Percentiles rank a stretch among this genome's conserved stretches.
Evolutionary conservation across 2,329 filamentous ascomycete species (phyloP).

Genomic region (Stagonosporopsis rhizophila): DNA sequence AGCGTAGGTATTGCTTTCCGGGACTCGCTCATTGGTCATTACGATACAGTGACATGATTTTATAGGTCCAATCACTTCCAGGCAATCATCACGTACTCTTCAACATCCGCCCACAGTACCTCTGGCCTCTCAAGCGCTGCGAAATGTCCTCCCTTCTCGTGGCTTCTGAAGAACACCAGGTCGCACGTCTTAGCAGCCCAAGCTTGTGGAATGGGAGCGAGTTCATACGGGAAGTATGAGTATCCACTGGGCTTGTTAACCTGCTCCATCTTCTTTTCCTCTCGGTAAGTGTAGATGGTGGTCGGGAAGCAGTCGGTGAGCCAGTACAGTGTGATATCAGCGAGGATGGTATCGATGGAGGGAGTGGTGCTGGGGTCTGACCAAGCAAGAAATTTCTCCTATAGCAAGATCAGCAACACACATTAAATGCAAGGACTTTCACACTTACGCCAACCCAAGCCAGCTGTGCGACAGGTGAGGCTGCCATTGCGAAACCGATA

Average conservation of each 20-base stretch:
- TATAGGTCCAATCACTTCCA: constrained; percentile 27
- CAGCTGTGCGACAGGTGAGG: constrained; percentile 64
- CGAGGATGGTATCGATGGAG: constrained; percentile 54
- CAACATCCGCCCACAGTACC: constrained; percentile 53
- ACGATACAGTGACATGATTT: no score
- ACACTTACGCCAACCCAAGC: constrained; percentile 59
- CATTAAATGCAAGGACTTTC: neutral
- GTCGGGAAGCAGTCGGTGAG: constrained; percentile 59
- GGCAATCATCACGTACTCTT: constrained; percentile 51
- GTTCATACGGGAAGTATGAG: constrained; percentile 54
- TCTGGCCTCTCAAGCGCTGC: constrained; percentile 56
- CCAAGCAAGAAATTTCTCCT: constrained; percentile 64
- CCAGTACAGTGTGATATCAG: constrained; percentile 63
- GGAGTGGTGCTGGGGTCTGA: constrained; percentile 51
- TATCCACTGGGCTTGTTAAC: constrained; percentile 54
- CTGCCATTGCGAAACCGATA: constrained; percentile 61
- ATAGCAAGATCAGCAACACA: neutral
- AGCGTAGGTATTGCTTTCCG: neutral
- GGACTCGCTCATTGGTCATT: constrained; percentile 1
- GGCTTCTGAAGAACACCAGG: constrained; percentile 47
- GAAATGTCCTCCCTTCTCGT: constrained; percentile 56
- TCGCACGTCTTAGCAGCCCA: constrained; percentile 51
- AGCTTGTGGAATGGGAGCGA: constrained; percentile 49
- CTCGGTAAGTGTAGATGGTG: constrained; percentile 60
- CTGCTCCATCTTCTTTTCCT: constrained; percentile 33